These are phyloP conservation scores for Fraxinus ornus DNA, from an alignment of 305 asterid species.

Conservation along the genomic window DNA sequence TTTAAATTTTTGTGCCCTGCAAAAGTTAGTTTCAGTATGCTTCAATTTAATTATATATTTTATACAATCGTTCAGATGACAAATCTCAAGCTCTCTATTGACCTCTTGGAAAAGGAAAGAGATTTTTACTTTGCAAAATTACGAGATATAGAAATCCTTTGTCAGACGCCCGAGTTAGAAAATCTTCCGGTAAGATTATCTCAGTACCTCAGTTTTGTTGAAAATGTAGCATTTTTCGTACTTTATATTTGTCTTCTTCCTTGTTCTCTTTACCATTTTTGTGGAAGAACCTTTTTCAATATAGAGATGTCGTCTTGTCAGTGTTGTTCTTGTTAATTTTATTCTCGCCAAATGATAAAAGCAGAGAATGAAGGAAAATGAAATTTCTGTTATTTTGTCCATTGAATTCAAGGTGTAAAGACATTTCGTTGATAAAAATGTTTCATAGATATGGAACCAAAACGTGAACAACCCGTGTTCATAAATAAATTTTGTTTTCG, in stretches of 20 bases:
- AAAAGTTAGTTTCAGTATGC: neutral
- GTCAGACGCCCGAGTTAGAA: slow-evolving; percentile 68
- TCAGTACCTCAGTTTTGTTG: neutral
- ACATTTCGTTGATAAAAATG: neutral
- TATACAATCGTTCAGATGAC: slow-evolving; percentile 46
- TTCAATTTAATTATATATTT: slow-evolving; percentile 14
- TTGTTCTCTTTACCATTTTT: neutral
- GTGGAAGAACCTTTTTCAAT: neutral
- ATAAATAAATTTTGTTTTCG: neutral
- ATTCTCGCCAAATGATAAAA: neutral
- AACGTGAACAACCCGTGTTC: neutral
- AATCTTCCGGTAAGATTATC: slow-evolving; percentile 52
- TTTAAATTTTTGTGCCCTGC: neutral
- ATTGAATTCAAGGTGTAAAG: neutral
- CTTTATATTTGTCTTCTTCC: neutral
- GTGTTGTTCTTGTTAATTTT: neutral
- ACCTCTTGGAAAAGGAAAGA: slow-evolving; percentile 80
- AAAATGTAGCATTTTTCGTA: neutral
- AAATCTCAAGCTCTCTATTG: slow-evolving; percentile 76
- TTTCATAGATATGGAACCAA: neutral
- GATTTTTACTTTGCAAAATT: slow-evolving; percentile 87
- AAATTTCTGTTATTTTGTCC: neutral
- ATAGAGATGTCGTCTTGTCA: neutral
- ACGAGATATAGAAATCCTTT: slow-evolving; percentile 83
- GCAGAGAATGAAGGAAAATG: neutral